phyloP scores from a whole-genome alignment of 177 flowering plant species.

The Vitis hybrid region DNA sequence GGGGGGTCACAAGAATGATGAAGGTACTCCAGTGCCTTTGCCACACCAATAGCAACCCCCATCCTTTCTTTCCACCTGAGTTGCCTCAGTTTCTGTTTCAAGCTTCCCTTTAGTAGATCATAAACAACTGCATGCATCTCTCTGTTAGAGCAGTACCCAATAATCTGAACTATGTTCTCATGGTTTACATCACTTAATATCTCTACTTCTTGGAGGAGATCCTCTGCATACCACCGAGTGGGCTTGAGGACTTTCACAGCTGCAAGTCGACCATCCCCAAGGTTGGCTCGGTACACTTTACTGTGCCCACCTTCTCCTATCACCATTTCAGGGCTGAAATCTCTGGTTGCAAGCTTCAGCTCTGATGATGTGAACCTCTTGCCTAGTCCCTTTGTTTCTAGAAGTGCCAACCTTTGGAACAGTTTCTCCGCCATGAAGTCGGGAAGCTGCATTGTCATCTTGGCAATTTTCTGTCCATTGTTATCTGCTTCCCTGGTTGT shows the following conservation, averaged over 20 bases:
- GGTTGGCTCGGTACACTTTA: conserved; percentile 34
- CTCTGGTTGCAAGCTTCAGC: conserved; percentile 29
- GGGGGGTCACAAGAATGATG: conserved; percentile 48
- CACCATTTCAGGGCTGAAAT: conserved; percentile 36
- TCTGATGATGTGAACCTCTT: conserved; percentile 34
- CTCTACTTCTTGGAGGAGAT: conserved; percentile 41
- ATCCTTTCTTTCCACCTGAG: conserved; percentile 44
- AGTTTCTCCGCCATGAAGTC: conserved; percentile 8
- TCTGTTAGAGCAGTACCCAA: conserved; percentile 37
- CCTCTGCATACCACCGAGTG: conserved; percentile 19
- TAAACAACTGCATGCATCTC: conserved; percentile 42
- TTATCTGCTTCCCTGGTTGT: conserved; percentile 4
- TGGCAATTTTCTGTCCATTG: neutral
- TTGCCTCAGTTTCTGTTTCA: conserved; percentile 29
- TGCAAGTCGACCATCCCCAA: conserved; percentile 30
- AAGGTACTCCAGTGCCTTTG: conserved; percentile 46
- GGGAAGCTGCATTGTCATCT: conserved; percentile 8
- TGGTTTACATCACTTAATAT: conserved; percentile 33
- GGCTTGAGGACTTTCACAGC: conserved; percentile 43
- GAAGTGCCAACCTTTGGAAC: conserved; percentile 23
- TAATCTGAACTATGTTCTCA: conserved; percentile 36
- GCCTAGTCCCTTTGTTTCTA: conserved; percentile 24
- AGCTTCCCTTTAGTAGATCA: conserved; percentile 26
- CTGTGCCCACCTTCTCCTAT: conserved; percentile 38
- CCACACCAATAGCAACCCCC: conserved; percentile 43